Evolutionary conservation across 352 stramenopile genomes (phyloP), one percentile per base, ranked within the genome.

Genomic region (Phytophthora colocasiae): DNA sequence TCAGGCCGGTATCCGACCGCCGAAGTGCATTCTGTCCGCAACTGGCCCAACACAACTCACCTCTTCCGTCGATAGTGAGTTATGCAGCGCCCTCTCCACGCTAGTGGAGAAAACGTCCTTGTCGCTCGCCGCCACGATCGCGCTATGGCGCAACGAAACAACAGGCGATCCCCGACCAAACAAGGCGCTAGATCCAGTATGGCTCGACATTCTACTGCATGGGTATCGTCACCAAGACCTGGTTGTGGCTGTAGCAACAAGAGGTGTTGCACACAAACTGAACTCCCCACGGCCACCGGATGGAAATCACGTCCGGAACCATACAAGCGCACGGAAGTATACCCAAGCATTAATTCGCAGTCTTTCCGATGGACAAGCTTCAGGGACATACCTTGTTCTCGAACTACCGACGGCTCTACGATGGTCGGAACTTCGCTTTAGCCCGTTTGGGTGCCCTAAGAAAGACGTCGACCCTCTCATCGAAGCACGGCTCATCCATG

Each of bases 191-290:
- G 41, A 61, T 14, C 41, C 52, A 0, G 39, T 12, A 11, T 61
- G 54, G 54, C 12, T 53, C 2, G 29, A 53, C 19, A 53, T 61
- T 3, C 6, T 52, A 9, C 40, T 60, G 0, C 41, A 60, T n/a
- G 40, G 52, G 22, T 52, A 60, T 15, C n/a, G 9, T 12, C 41
- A 43, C 24, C 40, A 29, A 3, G 6, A 52, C 1, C n/a, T 41
- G 11, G 40, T 50, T 2, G 27, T 36, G 19, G 17, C 29, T 10
- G 40, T 34, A 2, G 52, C 27, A 10, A 51, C 15, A 6, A 9
- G 24, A 14, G 52, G 27, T 26, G 52, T 51, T 12, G 44, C 26
- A 1, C 52, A 52, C 6, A 22, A 34, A 1, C 41, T 39, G 9
- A 44, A 2, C 40, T 1, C 6, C 39, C 40, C 40, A 19, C 17